Evolutionary conservation across 768 basidiomycete genomes (phyloP), one percentile per base, ranked within the genome.

Genomic region (Obba rivulosa): DNA sequence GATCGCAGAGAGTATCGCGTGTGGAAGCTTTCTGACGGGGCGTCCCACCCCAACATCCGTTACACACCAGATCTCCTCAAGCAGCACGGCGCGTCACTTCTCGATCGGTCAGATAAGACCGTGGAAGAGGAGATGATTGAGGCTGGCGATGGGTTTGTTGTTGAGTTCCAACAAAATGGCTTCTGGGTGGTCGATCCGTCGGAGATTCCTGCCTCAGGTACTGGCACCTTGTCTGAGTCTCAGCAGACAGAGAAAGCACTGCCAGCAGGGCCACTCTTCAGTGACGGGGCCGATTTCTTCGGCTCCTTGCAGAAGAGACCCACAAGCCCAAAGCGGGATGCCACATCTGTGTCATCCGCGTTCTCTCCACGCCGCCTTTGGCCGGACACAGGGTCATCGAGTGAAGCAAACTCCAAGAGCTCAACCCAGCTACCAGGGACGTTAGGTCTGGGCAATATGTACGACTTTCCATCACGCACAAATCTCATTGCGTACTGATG

Each of bases 361-460:
- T 31, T 31, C 28, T 31, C 28, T 13, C 28, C 28, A 5, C 28
- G 28, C 7, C 28, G 28, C 28, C 5, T 31, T 5, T 31, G 28
- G 28, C 13, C 28, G 28, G 28, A 31, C 13, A 5, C 28, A 31
- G 28, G 13, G 7, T 31, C 28, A 31, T 31, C 28, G 28, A 13
- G 7, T 5, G 13, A 31, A 31, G 28, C 49, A 1, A 66, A 68
- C 38, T 63, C 55, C 42, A 77, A 76, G 58, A 43, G 61, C 34
- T 48, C 50, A 46, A 73, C 41, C 54, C 61, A 43, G 46, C 82
- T 80, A 46, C 84, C 83, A 8, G 93, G 93, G 1, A 87, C 89
- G 0, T 74, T 94, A 11, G 94, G 94, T 18, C 73, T 98, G 3
- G 82, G 82, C 13, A 98, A 98, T 61, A 84, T 96, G 82, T 91